Conservation (phyloP, 129 eudicot species). For the Chrysanthemum lavandulifolium region DNA sequence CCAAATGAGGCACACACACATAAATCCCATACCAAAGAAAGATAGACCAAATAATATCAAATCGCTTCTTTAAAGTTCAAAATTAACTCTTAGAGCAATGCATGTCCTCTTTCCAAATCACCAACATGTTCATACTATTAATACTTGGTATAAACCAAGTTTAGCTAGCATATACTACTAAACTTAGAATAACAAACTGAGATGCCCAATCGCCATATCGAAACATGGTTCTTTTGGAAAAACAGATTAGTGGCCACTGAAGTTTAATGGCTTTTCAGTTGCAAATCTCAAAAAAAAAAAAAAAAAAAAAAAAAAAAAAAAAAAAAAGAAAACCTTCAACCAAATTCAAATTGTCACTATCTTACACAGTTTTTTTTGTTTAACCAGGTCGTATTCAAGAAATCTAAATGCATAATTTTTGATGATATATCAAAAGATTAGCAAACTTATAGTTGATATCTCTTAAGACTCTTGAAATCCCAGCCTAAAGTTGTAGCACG, state of each 20-base stretch:
- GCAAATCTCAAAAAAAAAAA: no score
- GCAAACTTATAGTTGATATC: neutral
- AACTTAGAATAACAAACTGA: neutral
- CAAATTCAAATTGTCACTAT: neutral
- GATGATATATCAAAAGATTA: neutral
- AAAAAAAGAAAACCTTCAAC: no score
- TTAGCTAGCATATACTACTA: slow-evolving; percentile 1
- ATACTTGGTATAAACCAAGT: slow-evolving; percentile 10
- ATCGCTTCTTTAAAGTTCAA: neutral
- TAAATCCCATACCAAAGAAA: neutral
- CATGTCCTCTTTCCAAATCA: neutral
- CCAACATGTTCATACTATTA: neutral
- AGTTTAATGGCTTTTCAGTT: neutral
- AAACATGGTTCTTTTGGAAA: slow-evolving; percentile 4
- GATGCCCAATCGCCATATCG: neutral
- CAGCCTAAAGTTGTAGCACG: neutral
- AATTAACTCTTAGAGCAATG: neutral
- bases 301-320: no score
- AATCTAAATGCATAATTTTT: neutral
- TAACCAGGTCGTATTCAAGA: slow-evolving; percentile 7
- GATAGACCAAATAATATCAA: slow-evolving; percentile 1
- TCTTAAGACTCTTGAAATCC: neutral
- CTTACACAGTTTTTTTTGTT: neutral
- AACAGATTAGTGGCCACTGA: neutral
- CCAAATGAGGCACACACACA: neutral